Evolutionary conservation across 1,139 yeast species (phyloP).

Genomic region (Geotrichum reessii): DNA sequence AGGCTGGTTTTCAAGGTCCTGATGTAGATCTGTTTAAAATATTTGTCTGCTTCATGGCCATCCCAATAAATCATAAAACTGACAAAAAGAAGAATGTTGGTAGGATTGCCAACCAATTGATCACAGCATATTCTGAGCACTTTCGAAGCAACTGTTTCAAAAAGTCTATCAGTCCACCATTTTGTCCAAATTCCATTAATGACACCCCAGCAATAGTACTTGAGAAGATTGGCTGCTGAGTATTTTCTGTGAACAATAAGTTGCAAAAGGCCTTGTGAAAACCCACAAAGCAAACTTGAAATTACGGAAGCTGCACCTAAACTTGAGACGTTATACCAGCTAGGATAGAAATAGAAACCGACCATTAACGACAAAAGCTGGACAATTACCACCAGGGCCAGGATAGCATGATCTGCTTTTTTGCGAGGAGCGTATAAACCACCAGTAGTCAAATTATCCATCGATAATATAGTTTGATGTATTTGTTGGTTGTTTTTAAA

Average conservation of each 20-base stretch:
- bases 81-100: slow-evolving; percentile 33
- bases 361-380: slow-evolving; percentile 10
- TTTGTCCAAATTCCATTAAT: slow-evolving; percentile 38
- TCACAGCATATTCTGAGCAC: slow-evolving; percentile 31
- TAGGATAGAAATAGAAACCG: slow-evolving; percentile 22
- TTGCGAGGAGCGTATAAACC: neutral
- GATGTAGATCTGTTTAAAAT: slow-evolving; percentile 28
- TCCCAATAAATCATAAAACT: slow-evolving; percentile 37
- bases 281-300: slow-evolving; percentile 33
- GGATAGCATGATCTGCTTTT: slow-evolving; percentile 4
- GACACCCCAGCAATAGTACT: slow-evolving; percentile 38
- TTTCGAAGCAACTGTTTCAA: slow-evolving; percentile 23
- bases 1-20: slow-evolving; percentile 32
- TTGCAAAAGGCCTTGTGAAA: slow-evolving; percentile 35
- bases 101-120: slow-evolving; percentile 35
- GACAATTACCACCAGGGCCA: slow-evolving; percentile 3
- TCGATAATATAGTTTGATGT: neutral
- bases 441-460: neutral
- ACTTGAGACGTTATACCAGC: slow-evolving; percentile 26
- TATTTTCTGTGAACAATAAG: slow-evolving; percentile 23
- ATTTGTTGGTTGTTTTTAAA: neutral
- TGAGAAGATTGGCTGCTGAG: slow-evolving; percentile 25
- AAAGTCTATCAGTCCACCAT: slow-evolving; percentile 36
- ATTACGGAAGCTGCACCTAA: slow-evolving; percentile 35
- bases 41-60: slow-evolving; percentile 34